Evolutionary conservation across 1,284 basidiomycete genomes (phyloP).

Genomic region (Earliella scabrosa): DNA sequence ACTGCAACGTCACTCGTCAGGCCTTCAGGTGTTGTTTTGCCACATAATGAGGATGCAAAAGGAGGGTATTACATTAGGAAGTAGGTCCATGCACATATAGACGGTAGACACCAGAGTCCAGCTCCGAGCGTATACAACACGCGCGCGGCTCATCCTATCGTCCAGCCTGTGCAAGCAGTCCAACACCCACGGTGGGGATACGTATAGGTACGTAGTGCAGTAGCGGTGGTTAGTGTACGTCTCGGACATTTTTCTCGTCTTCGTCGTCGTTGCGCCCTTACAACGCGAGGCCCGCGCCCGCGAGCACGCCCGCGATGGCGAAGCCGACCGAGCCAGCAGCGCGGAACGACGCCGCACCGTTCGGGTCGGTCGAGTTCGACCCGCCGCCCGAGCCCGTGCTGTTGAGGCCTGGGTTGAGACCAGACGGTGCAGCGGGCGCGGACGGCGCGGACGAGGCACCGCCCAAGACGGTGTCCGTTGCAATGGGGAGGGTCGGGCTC

Average conservation of each 20-base stretch:
- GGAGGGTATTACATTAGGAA: no score
- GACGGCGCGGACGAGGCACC: not conserved
- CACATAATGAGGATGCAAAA: no score
- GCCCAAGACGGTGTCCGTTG: not conserved
- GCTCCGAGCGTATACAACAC: not conserved
- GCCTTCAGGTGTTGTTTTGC: no score
- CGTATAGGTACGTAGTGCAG: no score
- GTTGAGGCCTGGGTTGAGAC: not conserved
- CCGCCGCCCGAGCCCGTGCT: not conserved
- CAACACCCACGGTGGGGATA: not conserved
- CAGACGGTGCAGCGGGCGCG: no score
- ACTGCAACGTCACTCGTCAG: no score
- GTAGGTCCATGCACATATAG: no score
- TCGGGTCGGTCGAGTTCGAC: not conserved
- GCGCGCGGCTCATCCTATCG: no score
- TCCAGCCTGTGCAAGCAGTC: not conserved
- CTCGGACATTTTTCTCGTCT: not conserved
- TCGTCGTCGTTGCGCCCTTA: conserved; percentile 2
- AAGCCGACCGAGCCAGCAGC: conserved; percentile 9
- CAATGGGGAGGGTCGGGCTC: not conserved
- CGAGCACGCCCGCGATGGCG: conserved; percentile 14
- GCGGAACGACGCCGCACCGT: conserved; percentile 5
- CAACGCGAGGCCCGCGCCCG: conserved; percentile 14
- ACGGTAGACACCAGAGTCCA: not conserved
- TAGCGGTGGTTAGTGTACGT: no score